These are phyloP conservation scores for Ballota nigra DNA, from an alignment of 257 asterid species.

Conservation along the genomic window DNA sequence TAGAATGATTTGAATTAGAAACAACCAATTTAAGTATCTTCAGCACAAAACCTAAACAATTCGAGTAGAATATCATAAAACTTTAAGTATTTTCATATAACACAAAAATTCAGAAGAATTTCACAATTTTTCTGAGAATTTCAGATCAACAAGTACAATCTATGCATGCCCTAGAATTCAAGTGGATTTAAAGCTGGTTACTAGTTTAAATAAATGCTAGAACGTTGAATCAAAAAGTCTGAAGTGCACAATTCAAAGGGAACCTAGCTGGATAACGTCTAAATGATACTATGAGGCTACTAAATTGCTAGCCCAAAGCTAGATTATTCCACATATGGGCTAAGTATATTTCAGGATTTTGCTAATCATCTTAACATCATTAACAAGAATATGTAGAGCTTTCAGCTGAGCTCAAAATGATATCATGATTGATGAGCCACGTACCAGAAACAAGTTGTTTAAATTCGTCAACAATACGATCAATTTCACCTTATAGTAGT, in stretches of 20 bases:
- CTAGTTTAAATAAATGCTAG: not conserved
- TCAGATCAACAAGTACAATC: not conserved
- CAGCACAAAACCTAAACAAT: not conserved
- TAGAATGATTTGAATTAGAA: not conserved
- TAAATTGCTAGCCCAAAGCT: slow-evolving; percentile 1
- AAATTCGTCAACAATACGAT: not conserved
- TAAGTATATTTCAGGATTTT: not conserved
- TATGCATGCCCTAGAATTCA: not conserved
- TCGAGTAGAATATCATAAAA: not conserved
- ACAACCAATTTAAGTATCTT: not conserved
- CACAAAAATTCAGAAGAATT: not conserved
- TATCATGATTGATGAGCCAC: no score
- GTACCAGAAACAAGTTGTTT: no score
- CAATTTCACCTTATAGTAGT: not conserved
- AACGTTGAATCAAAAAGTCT: not conserved
- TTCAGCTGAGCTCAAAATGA: no score
- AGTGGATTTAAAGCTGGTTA: not conserved
- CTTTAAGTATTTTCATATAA: slow-evolving; percentile 4
- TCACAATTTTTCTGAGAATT: not conserved
- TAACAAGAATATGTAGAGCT: not conserved
- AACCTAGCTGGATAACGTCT: not conserved
- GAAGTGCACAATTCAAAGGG: not conserved
- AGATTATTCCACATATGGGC: not conserved
- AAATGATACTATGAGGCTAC: not conserved
- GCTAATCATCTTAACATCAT: slow-evolving; percentile 1